These are phyloP conservation scores for Aspergillus brasiliensis DNA, from an alignment of 2,329 filamentous ascomycete species.

Conservation along the genomic window DNA sequence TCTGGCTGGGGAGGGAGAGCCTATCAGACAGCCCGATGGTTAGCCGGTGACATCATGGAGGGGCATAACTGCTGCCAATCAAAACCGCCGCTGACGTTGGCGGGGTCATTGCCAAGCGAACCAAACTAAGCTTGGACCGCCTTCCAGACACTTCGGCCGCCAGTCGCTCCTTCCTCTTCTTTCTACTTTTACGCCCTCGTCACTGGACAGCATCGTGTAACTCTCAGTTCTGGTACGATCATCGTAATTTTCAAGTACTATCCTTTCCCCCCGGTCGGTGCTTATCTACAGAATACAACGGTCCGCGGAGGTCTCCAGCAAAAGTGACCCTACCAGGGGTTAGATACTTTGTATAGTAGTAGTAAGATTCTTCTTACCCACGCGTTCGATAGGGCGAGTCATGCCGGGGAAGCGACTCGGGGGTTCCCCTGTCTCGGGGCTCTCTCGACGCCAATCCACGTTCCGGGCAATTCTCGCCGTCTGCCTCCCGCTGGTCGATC, in stretches of 20 bases:
- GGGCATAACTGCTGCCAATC: conserved; percentile 14
- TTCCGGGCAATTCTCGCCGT: conserved; percentile 7
- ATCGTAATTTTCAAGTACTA: too few relatives aligned
- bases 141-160: conserved; percentile 13
- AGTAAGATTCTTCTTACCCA: background rate
- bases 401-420: background rate
- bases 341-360: too few relatives aligned
- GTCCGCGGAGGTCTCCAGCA: background rate
- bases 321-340: too few relatives aligned
- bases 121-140: conserved; percentile 15
- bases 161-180: background rate
- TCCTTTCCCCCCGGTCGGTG: too few relatives aligned
- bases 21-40: background rate
- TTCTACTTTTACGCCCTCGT: too few relatives aligned
- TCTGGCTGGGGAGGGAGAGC: conserved; percentile 3
- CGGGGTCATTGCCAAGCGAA: conserved; percentile 13
- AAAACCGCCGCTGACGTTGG: conserved; percentile 19
- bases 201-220: too few relatives aligned
- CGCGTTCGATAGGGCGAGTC: background rate
- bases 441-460: background rate
- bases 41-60: conserved; percentile 14
- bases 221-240: too few relatives aligned
- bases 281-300: background rate
- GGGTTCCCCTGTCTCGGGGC: background rate
- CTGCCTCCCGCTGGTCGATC: conserved; percentile 1